Base-by-base conservation (phyloP, 306 rosid species). In the Castanospermum australe region DNA sequence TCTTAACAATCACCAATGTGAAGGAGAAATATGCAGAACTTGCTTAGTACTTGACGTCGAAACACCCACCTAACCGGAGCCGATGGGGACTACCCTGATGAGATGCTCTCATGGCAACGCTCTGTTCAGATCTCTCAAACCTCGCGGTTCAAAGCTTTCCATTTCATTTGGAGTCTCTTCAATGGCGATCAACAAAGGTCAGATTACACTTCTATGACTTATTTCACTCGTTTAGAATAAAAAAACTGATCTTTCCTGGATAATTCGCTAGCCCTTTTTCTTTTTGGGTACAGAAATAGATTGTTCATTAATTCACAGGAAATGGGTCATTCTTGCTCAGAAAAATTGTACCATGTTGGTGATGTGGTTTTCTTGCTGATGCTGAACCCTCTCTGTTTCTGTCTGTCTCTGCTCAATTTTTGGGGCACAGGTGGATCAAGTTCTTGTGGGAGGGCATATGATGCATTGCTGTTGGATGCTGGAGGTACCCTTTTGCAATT, bases 401-500 rank as follows among this genome's bases (percentile, higher is more conserved):
- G 8, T 52, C 5, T 52, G 11, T 21, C 2, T 44, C 8, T 33
- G 50, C 55, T 44, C 28, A 48, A 38, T 52, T 71, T 72, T 2
- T 61, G 67, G 21, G 56, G 52, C 45, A 15, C 71, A 82, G 88
- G 32, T 80, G 79, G 81, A 60, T 77, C 82, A 42, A 65, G 82
- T 48, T 61, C 73, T 12, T 0, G 45, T 36, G 59, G 57, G 44
- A 86, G 77, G 57, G 81, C 83, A 25, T 95, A 90, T 51, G 99
- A 92, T 72, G 97, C 92, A 51, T 83, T 95, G 84, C 62, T 95
- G 54, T 84, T 95, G 83, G 99, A 95, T 82, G 98, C 99, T 61
- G 98, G 99, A 67, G 99, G 99, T 48, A 95, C 99, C 15, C 97
- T 95, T 52, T 70, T 95, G 84, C 99, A 93, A 83, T 81, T 95